Base-by-base conservation (phyloP, 2,329 filamentous ascomycete genomes). In the Tolypocladium ovalisporum region DNA sequence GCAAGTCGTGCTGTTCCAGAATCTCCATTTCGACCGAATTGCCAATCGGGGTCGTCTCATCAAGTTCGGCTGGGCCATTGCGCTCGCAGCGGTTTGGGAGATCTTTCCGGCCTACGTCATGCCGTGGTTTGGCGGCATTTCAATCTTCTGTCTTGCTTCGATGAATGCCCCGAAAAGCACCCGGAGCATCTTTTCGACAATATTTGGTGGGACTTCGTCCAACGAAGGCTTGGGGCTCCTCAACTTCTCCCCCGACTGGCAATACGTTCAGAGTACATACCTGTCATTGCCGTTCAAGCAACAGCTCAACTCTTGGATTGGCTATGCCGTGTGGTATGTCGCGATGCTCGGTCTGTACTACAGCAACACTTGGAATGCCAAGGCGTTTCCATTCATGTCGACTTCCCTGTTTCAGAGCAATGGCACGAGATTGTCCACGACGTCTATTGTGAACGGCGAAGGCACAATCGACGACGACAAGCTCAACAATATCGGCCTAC, bases 21-120 rank as follows among this genome's bases (percentile, higher is more conserved):
- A 65, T 19, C 63, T 72, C 1, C 69, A 72, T 54, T 70, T 68
- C 36, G 65, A 71, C 35, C 60, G 56, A 7, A 56, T 49, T 5
- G 62, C 61, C 42, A 70, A 70, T 49, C 61, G 59, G 3, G 60
- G 57, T 10, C 68, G 65, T 0, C 62, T 71, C 8, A 59, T 52
- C 40, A 70, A 68, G 39, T 72, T 71, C 35, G 61, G 64, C 24
- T 69, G 58, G 35, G 60, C 60, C 6, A 53, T 73, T 57, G 58
- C 62, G 1, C 61, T 65, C 56, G 67, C 76, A 19, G 72, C 75
- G 54, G 58, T 74, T 17, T 80, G 77, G 70, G 76, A 79, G 53
- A 65, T 76, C 10, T 66, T 80, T 37, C 76, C 77, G 0, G 71
- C 77, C 39, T 78, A 76, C 56, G 70, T 79, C 13, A 72, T 76